Base-by-base conservation (phyloP, 441 rosid genomes). In the Erodium moschatum region DNA sequence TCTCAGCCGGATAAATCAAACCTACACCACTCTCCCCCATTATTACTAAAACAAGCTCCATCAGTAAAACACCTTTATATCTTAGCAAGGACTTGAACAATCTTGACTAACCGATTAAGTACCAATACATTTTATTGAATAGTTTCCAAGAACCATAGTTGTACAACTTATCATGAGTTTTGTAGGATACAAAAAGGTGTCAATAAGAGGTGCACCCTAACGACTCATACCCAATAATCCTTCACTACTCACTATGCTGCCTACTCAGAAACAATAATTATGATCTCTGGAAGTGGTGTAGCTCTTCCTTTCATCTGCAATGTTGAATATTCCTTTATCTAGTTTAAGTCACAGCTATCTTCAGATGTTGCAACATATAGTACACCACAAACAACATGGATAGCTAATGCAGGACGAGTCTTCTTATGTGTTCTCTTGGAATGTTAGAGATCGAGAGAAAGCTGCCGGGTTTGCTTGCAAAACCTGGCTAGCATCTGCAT, bases 391-490 rank as follows among this genome's bases (percentile, higher is more conserved):
- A 48, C n/a, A 48, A 48, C 54, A 48, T 46, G 54, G 54, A 48
- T 48, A 48, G 54, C 16, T 35, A 4, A 35, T 35, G 0, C n/a
- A 48, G 54, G 27, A 24, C 27, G 2, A 24, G 27, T 24, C 27
- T 24, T 24, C 27, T 24, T 63, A 84, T 67, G 84, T 77, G 78
- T 87, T 80, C 82, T 84, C 92, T 69, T 77, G 91, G 75, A 85
- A 84, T 33, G 83, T 80, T 31, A 73, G 81, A 21, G 82, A 85
- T 16, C 85, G 84, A 75, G 91, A 86, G 48, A 85, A 79, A 33
- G 89, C 89, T 33, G 88, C 90, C 1, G 91, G 89, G 65, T 85
- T 88, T 68, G 85, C 89, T 77, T 81, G 86, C 73, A 79, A 68
- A 67, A 85, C 75, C 42, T 72, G 70, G 71, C 73, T n/a, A n/a